Conservation (phyloP, 495 filamentous ascomycete species). For the Apiosordaria backusii region DNA sequence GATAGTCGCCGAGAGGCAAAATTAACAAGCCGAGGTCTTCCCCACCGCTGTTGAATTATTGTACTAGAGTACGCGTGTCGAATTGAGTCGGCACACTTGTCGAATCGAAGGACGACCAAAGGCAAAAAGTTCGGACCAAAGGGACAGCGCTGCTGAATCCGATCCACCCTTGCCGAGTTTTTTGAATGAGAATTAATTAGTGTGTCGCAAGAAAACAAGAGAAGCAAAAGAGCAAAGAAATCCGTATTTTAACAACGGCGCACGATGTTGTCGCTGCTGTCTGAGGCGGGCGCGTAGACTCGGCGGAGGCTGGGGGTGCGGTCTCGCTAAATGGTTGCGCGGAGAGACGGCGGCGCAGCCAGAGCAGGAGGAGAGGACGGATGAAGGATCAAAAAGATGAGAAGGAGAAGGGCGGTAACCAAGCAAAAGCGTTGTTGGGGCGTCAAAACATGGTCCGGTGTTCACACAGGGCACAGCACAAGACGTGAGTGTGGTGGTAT, state of each 20-base stretch:
- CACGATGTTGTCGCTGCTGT: not conserved
- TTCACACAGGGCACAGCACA: not conserved
- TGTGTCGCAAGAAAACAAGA: constrained; percentile 7
- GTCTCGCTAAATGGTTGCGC: constrained; percentile 10
- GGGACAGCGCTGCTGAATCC: constrained; percentile 41
- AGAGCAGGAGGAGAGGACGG: constrained; percentile 3
- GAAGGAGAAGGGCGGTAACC: constrained; percentile 11
- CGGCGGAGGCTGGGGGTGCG: constrained; percentile 14
- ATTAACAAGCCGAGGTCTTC: not conserved
- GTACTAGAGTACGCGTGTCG: not conserved
- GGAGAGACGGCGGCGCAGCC: constrained; percentile 23
- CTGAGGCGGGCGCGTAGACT: constrained; percentile 1
- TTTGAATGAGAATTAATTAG: not conserved
- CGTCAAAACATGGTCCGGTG: constrained; percentile 20
- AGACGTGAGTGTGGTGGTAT: too few species aligned
- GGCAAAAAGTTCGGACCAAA: constrained; percentile 10
- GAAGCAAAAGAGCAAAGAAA: not conserved
- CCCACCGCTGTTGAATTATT: not conserved
- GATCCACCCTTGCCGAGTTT: constrained; percentile 8
- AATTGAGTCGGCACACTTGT: not conserved
- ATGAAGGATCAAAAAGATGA: constrained; percentile 10
- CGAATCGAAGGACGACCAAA: constrained; percentile 9
- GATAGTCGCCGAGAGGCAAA: constrained; percentile 19
- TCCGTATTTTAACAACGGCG: not conserved
- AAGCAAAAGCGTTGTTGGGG: constrained; percentile 1